Evolutionary conservation across 345 rosid genomes (phyloP).

Genomic region (Theobroma cacao): DNA sequence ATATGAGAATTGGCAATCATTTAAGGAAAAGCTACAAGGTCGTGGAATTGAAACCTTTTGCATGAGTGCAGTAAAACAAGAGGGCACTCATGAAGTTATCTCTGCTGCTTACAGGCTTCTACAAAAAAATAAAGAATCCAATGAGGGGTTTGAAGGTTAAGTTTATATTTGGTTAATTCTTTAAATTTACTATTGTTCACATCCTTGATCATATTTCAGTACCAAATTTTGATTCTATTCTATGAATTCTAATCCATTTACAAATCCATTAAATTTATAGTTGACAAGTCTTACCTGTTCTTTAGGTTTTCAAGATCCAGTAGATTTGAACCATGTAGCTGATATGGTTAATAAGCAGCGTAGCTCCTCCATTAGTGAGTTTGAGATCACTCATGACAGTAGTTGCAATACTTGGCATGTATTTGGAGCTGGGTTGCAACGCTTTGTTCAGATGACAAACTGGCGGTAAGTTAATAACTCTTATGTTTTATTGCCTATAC

Average conservation of each 20-base stretch:
- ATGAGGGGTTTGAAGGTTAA: slow-evolving; percentile 57
- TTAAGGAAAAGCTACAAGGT: slow-evolving; percentile 62
- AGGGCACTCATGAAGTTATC: slow-evolving; percentile 75
- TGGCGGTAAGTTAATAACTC: slow-evolving; percentile 55
- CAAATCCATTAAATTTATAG: not conserved
- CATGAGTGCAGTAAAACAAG: slow-evolving; percentile 82
- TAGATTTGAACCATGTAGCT: slow-evolving; percentile 73
- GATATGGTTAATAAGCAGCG: slow-evolving; percentile 66
- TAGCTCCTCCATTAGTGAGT: slow-evolving; percentile 68
- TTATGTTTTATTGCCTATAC: not conserved
- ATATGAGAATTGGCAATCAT: slow-evolving; percentile 64
- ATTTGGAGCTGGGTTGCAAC: slow-evolving; percentile 75
- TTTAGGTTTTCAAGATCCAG: slow-evolving; percentile 35
- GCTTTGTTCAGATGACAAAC: slow-evolving; percentile 97
- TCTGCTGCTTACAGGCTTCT: slow-evolving; percentile 63
- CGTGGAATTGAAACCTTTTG: slow-evolving; percentile 67
- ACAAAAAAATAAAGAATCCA: slow-evolving; percentile 47
- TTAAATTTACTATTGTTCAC: not conserved
- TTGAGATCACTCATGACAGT: slow-evolving; percentile 63
- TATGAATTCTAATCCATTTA: not conserved
- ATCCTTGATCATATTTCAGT: slow-evolving; percentile 1
- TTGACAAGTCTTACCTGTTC: slow-evolving; percentile 15
- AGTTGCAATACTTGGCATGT: slow-evolving; percentile 70
- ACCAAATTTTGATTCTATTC: not conserved
- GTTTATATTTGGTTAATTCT: not conserved